phyloP scores from a whole-genome alignment of 208 protist genomes.

The Leishmania aethiopica region DNA sequence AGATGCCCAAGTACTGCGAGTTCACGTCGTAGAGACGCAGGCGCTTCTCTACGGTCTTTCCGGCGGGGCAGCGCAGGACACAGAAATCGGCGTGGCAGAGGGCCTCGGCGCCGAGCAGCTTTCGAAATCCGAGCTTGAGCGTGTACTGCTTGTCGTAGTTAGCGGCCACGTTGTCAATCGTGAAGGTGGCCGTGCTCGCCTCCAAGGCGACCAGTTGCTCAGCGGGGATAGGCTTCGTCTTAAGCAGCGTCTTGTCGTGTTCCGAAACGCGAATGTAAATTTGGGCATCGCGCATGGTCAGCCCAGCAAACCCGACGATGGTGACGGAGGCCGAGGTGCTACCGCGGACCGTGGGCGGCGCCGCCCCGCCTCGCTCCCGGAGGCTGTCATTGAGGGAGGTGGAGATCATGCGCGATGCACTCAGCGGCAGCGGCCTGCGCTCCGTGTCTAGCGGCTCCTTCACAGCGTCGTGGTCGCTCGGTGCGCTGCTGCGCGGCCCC shows the following conservation, averaged over 20 bases:
- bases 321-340: slow-evolving; percentile 31
- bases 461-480: background rate
- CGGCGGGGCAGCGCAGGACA: slow-evolving; percentile 40
- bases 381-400: background rate
- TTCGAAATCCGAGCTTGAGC: slow-evolving; percentile 52
- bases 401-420: background rate
- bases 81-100: slow-evolving; percentile 76
- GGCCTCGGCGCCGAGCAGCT: slow-evolving; percentile 27
- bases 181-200: slow-evolving; percentile 22
- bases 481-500: background rate
- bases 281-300: slow-evolving; percentile 31
- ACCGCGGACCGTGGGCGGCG: background rate
- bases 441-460: background rate
- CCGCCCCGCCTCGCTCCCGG: background rate
- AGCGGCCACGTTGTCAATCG: slow-evolving; percentile 23
- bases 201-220: slow-evolving; percentile 32
- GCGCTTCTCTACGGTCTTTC: slow-evolving; percentile 38
- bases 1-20: slow-evolving; percentile 55
- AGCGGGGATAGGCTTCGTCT: slow-evolving; percentile 36
- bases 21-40: slow-evolving; percentile 68
- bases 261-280: slow-evolving; percentile 46
- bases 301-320: slow-evolving; percentile 33
- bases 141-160: slow-evolving; percentile 41
- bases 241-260: slow-evolving; percentile 24
- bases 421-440: background rate